Evolutionary conservation across 495 filamentous ascomycete genomes (phyloP), one percentile per base, ranked within the genome.

Genomic region (Lophiostoma macrostomum): DNA sequence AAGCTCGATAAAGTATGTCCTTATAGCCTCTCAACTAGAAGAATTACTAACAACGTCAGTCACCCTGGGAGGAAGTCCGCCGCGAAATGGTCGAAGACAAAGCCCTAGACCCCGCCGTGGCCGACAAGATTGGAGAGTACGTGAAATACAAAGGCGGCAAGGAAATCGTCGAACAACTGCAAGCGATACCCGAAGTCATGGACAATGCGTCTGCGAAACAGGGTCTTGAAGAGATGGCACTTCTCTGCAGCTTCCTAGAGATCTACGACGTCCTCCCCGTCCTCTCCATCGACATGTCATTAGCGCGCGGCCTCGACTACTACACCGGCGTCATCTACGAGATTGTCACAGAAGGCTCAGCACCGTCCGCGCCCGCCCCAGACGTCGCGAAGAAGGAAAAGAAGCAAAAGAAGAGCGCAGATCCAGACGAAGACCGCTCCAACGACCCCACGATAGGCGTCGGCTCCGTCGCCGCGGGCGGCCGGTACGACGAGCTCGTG

Each of bases 301-400:
- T 95, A 32, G 90, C 90, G 14, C 82, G 90, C 56, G 89, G 87
- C 25, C 77, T 96, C 27, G 91, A 96, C 67, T 96, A 96, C 71
- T 95, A 96, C 71, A 95, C 91, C 2, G 89, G 90, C 36, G 75
- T 95, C 41, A 96, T 97, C 68, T 96, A 86, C 73, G 91, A 96
- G 67, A 83, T 95, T 24, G 75, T 91, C 52, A 91, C 88, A 12
- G 88, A 90, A 69, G 87, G 86, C 53, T 91, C 87, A 32, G 85
- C 86, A 24, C 85, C 86, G 7, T 11, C 48, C 27, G 64, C 73
- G n/a, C 66, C 67, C 13, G 59, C 64, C 23, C 54, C 62, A 48
- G 53, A 54, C 30, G 40, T 53, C 12, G 40, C 54, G 34, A 50
- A 64, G 41, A 58, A 72, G 65, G 34, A 76, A 56, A 86, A 85